phyloP scores from a whole-genome alignment of 352 stramenopile genomes.

The Phytophthora boehmeriae region DNA sequence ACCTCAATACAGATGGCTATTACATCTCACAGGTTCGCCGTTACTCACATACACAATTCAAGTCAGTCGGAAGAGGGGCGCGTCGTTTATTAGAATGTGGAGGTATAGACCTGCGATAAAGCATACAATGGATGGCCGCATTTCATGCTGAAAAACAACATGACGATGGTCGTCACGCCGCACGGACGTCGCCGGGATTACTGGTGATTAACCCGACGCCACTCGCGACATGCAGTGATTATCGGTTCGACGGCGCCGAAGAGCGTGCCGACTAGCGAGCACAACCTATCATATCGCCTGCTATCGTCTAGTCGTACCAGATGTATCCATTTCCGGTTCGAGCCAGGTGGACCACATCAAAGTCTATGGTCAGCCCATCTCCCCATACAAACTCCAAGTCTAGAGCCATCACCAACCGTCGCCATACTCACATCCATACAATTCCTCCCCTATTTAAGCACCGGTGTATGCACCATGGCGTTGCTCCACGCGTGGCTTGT shows the following conservation, averaged over 20 bases:
- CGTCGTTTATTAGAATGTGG: neutral
- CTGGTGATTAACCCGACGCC: no score
- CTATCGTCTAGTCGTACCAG: no score
- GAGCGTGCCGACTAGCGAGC: no score
- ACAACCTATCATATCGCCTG: no score
- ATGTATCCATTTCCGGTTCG: no score
- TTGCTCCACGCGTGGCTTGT: constrained; percentile 50
- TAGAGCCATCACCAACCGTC: neutral
- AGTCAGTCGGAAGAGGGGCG: neutral
- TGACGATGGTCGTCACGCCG: neutral
- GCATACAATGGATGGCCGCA: neutral
- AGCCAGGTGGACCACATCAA: no score
- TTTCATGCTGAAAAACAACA: neutral
- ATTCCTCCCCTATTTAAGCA: no score
- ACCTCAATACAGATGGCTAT: neutral
- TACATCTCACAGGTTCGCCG: neutral
- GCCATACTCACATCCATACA: no score
- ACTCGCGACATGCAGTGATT: no score
- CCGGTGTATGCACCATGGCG: constrained; percentile 12
- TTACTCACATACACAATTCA: neutral
- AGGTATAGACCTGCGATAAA: neutral
- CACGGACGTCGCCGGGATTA: no score
- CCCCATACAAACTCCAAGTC: constrained; percentile 17
- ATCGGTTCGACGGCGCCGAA: no score
- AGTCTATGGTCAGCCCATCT: neutral